These are phyloP conservation scores for Miscanthus lutarioriparius DNA, from an alignment of 176 grass and related monocot species.

Conservation along the genomic window DNA sequence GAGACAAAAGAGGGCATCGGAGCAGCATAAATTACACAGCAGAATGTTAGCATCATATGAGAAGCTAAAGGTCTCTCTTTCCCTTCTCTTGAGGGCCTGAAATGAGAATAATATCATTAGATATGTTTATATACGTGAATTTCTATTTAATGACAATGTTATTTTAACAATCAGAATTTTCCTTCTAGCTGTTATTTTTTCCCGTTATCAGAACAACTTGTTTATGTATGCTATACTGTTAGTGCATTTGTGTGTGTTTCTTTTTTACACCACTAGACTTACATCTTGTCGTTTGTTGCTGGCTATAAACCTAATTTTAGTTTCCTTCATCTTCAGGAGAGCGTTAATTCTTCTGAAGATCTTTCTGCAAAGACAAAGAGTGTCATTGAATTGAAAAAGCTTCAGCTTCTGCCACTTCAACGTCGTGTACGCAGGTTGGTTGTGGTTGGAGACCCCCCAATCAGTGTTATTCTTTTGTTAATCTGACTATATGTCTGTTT, in stretches of 20 bases:
- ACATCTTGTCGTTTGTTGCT: background rate
- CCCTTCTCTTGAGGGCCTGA: background rate
- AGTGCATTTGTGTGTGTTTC: background rate
- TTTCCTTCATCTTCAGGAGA: constrained; percentile 61
- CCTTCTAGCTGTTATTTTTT: background rate
- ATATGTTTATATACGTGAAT: constrained; percentile 12
- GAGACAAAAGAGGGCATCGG: constrained; percentile 54
- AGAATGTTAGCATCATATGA: constrained; percentile 69
- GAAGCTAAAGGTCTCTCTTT: constrained; percentile 74
- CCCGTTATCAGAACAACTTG: background rate
- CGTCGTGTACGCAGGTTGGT: constrained; percentile 79
- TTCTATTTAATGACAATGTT: constrained; percentile 24
- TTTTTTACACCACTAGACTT: background rate
- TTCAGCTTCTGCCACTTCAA: constrained; percentile 97
- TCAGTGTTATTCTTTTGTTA: background rate
- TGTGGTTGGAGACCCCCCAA: constrained; percentile 1
- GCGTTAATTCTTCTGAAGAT: constrained; percentile 88
- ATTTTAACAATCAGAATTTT: background rate
- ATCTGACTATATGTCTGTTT: constrained; percentile 1
- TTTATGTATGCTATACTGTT: background rate
- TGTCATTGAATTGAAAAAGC: constrained; percentile 98
- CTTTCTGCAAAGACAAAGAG: constrained; percentile 92
- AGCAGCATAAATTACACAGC: constrained; percentile 61
- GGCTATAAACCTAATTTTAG: constrained; percentile 6
- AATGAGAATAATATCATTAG: constrained; percentile 4